Base-by-base conservation (phyloP, 768 basidiomycete genomes). In the Mycena crocata region DNA sequence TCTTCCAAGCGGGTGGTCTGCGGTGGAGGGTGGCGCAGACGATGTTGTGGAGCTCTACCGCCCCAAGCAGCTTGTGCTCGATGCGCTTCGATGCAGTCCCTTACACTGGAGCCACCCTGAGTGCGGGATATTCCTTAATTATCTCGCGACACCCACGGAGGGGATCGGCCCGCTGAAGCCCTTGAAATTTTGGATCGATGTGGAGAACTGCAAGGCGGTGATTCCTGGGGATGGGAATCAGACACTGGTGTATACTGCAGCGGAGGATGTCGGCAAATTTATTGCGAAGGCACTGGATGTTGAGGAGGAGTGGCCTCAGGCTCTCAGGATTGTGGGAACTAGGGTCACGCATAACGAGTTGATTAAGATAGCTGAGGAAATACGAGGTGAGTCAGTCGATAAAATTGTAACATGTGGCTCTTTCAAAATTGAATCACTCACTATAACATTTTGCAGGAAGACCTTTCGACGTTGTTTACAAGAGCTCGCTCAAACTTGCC, bases 1-100 rank as follows among this genome's bases (percentile, higher is more conserved):
- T 28, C 10, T 60, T 3, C 58, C 58, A 12, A 60, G 58, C 37
- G 58, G 58, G 7, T 60, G 58, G 58, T 60, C 58, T 2, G 58
- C 34, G 12, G 42, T 49, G 5, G 48, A 50, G 21, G 58, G 37
- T 19, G 58, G 58, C 0, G 9, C 24, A 17, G 37, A 50, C 17
- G 58, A 59, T 24, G 48, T 59, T 19, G 31, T 60, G n/a, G 58
- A 50, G 49, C 58, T 60, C 1, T 60, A 60, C 31, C 58, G 58
- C 48, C 40, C 21, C 58, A 35, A 60, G n/a, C 37, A 50, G n/a
- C 48, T 26, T 37, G 58, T 28, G 7, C 37, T 60, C 6, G 58
- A 49, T 12, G 58, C 49, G 3, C 58, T 60, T 19, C 58, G 58
- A 12, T 6, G 30, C 21, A 60, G 48, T 21, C 19, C 15, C 14